Percentiles rank a stretch among this genome's conserved stretches.
Evolutionary conservation across 805 yeast species (phyloP).

Genomic region (Zygosaccharomyces siamensis): DNA sequence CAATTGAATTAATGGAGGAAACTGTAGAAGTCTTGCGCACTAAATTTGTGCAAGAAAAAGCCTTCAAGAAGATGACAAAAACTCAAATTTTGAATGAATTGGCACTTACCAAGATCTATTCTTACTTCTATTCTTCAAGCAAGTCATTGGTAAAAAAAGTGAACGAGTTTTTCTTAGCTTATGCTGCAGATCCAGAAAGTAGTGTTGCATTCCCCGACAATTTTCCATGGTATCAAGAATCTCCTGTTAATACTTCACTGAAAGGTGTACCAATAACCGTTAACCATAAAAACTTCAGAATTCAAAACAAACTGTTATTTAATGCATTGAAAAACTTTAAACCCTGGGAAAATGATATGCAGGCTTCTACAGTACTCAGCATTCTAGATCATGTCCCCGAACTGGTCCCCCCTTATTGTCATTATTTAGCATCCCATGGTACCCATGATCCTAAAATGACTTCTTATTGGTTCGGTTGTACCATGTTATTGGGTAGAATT

Average conservation of each 20-base stretch:
- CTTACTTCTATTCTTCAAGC: constrained; percentile 43
- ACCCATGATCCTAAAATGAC: constrained; percentile 73
- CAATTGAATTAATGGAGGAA: constrained; percentile 37
- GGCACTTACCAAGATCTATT: constrained; percentile 53
- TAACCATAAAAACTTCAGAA: constrained; percentile 49
- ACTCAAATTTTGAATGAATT: constrained; percentile 75
- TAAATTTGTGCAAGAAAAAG: constrained; percentile 52
- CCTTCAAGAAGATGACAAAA: constrained; percentile 64
- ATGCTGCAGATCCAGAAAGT: constrained; percentile 45
- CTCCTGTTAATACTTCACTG: constrained; percentile 19
- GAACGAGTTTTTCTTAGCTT: constrained; percentile 43
- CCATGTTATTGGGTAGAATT: constrained; percentile 55
- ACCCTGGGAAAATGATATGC: constrained; percentile 74
- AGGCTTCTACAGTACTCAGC: constrained; percentile 48
- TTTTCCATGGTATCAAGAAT: constrained; percentile 45
- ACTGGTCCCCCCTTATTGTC: constrained; percentile 64
- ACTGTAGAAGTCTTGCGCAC: constrained; percentile 47
- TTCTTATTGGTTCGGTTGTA: constrained; percentile 78
- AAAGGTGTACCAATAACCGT: constrained; percentile 44
- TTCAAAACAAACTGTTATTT: constrained; percentile 65
- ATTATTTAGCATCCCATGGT: constrained; percentile 57
- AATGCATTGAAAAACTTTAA: constrained; percentile 59
- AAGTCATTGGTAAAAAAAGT: constrained; percentile 38
- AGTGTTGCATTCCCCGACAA: constrained; percentile 47
- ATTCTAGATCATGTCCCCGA: constrained; percentile 59